These are phyloP conservation scores for Parietaria judaica DNA, from an alignment of 306 rosid species.

Conservation along the genomic window DNA sequence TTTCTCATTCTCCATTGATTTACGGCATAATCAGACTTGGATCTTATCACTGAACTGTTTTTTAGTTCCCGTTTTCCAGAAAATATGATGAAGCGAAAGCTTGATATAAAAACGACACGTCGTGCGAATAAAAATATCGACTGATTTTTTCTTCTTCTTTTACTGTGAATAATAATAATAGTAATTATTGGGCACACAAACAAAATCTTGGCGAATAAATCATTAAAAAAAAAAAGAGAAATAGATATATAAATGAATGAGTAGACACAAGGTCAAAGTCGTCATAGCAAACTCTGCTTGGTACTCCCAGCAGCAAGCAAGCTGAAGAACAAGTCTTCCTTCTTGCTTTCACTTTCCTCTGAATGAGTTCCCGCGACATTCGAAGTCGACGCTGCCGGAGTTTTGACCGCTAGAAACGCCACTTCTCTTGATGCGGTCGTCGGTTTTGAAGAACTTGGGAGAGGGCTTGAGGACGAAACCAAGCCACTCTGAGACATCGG, in stretches of 20 bases:
- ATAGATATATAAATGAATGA: not conserved
- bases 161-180: not conserved
- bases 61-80: no score
- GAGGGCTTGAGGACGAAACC: conserved; percentile 19
- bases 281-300: conserved; percentile 39
- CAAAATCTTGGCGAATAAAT: no score
- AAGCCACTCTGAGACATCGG: conserved; percentile 17
- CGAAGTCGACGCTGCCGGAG: conserved; percentile 18
- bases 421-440: conserved; percentile 36
- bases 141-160: not conserved
- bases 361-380: conserved; percentile 17
- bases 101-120: not conserved
- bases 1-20: not conserved
- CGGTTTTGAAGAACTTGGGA: conserved; percentile 17
- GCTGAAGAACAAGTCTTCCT: conserved; percentile 37
- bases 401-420: conserved; percentile 58
- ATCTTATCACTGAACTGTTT: no score
- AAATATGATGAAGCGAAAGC: no score
- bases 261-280: not conserved
- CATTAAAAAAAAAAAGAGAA: no score
- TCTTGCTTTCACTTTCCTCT: conserved; percentile 28
- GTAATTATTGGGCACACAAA: no score
- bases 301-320: conserved; percentile 35
- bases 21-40: not conserved
- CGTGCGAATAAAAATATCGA: not conserved